Base-by-base conservation (phyloP, 371 early-diverging fungal species). In the Rhizopus delemar region DNA sequence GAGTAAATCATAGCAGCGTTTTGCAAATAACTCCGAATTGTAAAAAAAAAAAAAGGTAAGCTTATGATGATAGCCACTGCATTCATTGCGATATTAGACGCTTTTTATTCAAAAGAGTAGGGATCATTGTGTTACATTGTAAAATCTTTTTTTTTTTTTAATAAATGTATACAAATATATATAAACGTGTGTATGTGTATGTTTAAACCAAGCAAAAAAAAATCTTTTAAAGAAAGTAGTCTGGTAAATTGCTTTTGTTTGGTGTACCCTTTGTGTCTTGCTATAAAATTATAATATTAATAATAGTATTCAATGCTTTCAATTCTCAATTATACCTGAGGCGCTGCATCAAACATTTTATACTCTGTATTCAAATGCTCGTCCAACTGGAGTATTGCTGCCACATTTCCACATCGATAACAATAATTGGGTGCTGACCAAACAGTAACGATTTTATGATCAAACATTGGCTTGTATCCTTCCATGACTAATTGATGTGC, bases 351-450 rank as follows among this genome's bases (percentile, higher is more conserved):
- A 68, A 95, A 96, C 45, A 92, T 86, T 72, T 88, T 91, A 66
- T 89, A 96, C 51, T 87, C 85, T 64, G 81, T 81, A 15, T 86
- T 86, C 62, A 98, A 69, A 51, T 96, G 82, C 58, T 97, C 93
- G 72, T 98, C 96, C 48, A 99, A 82, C 77, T 98, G 92, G 64
- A 99, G 81, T 63, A 99, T 95, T 0, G 99, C 95, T 7, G 99
- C 99, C 5, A 99, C 90, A 71, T 99, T 99, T 5, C 99, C 99
- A 73, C 99, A 99, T 70, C 97, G 78, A 70, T 99, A 99, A 70
- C 99, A 99, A 73, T 99, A 99, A 75, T 99, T 99, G 45, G 99
- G 99, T 16, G 99, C 99, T 8, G 94, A 94, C 94, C 99, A 99
- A 2, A 99, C 97, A 5, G 99, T 99, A 9, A 99, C 99, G 46